phyloP scores from a whole-genome alignment of 2,329 filamentous ascomycete species.

The Clonostachys sp. region DNA sequence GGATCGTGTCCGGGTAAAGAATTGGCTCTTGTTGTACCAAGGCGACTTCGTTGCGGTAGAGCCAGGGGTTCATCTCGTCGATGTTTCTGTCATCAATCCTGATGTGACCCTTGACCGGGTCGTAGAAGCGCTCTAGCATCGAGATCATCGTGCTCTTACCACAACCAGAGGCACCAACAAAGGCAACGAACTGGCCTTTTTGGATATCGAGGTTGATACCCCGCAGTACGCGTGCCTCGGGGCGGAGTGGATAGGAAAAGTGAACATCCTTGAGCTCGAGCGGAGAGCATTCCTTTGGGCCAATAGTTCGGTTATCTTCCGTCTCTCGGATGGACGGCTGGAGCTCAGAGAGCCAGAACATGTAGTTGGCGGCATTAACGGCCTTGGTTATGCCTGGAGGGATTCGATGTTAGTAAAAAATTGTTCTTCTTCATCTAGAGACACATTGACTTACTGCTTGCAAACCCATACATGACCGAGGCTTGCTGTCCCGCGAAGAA shows the following conservation, averaged over 20 bases:
- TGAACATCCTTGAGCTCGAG: conserved; percentile 92
- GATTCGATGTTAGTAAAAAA: conserved; percentile 79
- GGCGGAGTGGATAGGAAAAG: too few species aligned
- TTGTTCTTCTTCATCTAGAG: too few species aligned
- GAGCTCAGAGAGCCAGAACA: conserved; percentile 76
- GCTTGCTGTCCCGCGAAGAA: conserved; percentile 92
- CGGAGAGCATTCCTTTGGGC: conserved; percentile 60
- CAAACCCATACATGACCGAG: conserved; percentile 32
- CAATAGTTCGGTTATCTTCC: conserved; percentile 52
- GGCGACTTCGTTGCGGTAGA: conserved; percentile 78
- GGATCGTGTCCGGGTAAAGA: conserved; percentile 86
- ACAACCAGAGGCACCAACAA: conserved; percentile 92
- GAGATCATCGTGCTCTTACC: conserved; percentile 94
- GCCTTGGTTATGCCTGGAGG: conserved; percentile 93
- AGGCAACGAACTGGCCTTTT: conserved; percentile 47
- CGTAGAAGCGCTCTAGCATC: conserved; percentile 90
- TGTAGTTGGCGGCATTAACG: conserved; percentile 72
- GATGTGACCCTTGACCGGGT: conserved; percentile 75
- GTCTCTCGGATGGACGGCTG: conserved; percentile 79
- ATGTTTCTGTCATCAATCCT: conserved; percentile 83
- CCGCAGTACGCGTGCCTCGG: too few species aligned
- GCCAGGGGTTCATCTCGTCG: conserved; percentile 73
- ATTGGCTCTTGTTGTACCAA: conserved; percentile 94
- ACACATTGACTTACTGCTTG: too few species aligned
- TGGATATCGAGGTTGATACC: too few species aligned